Conservation (phyloP, 179 eudicot genomes). For the Nepenthes alata region DNA sequence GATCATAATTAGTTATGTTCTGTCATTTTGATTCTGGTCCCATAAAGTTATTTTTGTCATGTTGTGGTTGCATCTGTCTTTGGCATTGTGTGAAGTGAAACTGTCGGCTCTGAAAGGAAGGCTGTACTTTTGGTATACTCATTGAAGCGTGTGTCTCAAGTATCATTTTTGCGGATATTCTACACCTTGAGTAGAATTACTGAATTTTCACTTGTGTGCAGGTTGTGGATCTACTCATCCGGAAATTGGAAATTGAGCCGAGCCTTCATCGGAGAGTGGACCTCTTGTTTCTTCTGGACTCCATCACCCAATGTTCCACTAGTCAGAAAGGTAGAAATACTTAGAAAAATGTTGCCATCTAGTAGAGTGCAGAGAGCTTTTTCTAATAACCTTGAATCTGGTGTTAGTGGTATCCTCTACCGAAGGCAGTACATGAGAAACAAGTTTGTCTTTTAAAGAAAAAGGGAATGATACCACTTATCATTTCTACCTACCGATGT, state of each 20-base stretch:
- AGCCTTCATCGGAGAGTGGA: conserved; percentile 83
- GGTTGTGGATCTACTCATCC: conserved; percentile 89
- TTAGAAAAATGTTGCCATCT: neutral
- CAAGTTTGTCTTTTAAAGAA: neutral
- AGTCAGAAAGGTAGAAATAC: conserved; percentile 60
- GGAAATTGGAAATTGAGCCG: conserved; percentile 70
- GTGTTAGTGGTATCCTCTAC: neutral
- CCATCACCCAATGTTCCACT: conserved; percentile 91
- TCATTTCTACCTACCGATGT: no score
- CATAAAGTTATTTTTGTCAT: no score
- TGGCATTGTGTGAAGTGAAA: no score
- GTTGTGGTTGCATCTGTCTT: no score
- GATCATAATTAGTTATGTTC: no score
- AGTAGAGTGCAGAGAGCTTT: neutral
- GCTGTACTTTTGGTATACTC: no score
- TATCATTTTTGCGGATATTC: no score
- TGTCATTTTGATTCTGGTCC: no score
- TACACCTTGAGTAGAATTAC: no score
- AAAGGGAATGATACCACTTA: neutral
- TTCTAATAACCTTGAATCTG: neutral
- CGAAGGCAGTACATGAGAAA: neutral
- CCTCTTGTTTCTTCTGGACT: conserved; percentile 85
- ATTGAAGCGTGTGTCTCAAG: neutral
- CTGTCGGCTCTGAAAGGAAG: no score
- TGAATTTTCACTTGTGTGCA: conserved; percentile 17